Conservation (phyloP, 1,139 yeast genomes). For the Blastobotrys petasosporus region DNA sequence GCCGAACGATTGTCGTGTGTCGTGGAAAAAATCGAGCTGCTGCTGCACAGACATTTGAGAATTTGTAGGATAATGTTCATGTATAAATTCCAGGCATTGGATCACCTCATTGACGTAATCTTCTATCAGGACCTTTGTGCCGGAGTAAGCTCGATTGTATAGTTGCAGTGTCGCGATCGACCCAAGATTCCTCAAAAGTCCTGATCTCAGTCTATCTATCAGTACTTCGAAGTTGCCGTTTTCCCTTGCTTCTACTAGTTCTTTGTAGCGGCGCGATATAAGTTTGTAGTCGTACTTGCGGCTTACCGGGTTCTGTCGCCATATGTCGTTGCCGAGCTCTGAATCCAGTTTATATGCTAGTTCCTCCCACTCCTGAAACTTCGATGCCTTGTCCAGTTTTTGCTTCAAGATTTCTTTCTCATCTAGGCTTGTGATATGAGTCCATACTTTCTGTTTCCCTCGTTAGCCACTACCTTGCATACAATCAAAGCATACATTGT, state of each 20-base stretch:
- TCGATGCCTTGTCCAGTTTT: conserved; percentile 23
- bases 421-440: conserved; percentile 19
- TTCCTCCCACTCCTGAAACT: conserved; percentile 33
- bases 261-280: conserved; percentile 66
- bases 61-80: conserved; percentile 18
- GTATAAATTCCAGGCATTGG: conserved; percentile 54
- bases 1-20: conserved; percentile 85
- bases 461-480: conserved; percentile 6
- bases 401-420: conserved; percentile 18
- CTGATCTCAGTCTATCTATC: conserved; percentile 71
- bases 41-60: conserved; percentile 37
- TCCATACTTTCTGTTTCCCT: conserved; percentile 17
- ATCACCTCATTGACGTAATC: conserved; percentile 76
- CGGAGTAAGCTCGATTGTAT: conserved; percentile 76
- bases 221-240: conserved; percentile 53
- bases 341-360: conserved; percentile 33
- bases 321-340: conserved; percentile 34
- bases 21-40: conserved; percentile 80
- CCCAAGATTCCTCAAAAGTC: conserved; percentile 82
- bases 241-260: conserved; percentile 56
- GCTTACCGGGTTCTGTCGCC: conserved; percentile 81
- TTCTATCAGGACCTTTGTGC: conserved; percentile 83
- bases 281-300: conserved; percentile 78
- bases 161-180: conserved; percentile 77
- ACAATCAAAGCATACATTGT: conserved; percentile 16